A percentile compares a stretch with the other conserved stretches of the same genome.
Conservation (phyloP, 2,329 filamentous ascomycete species). For the Aspergillus fructus region DNA sequence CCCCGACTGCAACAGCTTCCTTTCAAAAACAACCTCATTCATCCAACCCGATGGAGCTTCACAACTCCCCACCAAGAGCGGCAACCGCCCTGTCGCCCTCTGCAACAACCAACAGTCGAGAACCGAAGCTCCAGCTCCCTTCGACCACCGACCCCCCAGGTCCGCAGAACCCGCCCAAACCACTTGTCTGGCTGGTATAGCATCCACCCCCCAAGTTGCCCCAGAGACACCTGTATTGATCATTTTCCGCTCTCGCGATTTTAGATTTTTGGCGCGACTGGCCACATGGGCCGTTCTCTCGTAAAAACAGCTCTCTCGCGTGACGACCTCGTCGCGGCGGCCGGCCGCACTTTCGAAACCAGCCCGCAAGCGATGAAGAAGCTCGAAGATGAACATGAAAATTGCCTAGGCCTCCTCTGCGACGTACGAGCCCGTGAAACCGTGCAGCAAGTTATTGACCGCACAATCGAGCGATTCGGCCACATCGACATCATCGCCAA, state of each 20-base stretch:
- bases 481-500: constrained; percentile 87
- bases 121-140: constrained; percentile 63
- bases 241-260: not conserved
- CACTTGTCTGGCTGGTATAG: constrained; percentile 84
- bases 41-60: constrained; percentile 24
- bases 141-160: constrained; percentile 83
- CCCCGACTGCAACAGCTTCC: not conserved
- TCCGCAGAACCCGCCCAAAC: constrained; percentile 66
- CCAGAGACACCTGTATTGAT: not conserved
- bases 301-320: constrained; percentile 78
- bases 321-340: constrained; percentile 80
- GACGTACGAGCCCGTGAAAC: constrained; percentile 83
- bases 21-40: constrained; percentile 2
- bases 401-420: constrained; percentile 77
- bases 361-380: constrained; percentile 69
- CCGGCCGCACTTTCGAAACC: constrained; percentile 80
- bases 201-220: not conserved
- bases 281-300: constrained; percentile 90
- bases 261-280: constrained; percentile 91
- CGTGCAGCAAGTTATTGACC: constrained; percentile 69
- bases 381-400: constrained; percentile 60
- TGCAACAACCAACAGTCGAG: constrained; percentile 25
- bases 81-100: constrained; percentile 16
- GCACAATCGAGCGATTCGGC: constrained; percentile 71
- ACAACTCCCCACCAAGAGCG: constrained; percentile 24